Conservation (phyloP, 2,329 filamentous ascomycete genomes). For the Fusarium subtropicale region DNA sequence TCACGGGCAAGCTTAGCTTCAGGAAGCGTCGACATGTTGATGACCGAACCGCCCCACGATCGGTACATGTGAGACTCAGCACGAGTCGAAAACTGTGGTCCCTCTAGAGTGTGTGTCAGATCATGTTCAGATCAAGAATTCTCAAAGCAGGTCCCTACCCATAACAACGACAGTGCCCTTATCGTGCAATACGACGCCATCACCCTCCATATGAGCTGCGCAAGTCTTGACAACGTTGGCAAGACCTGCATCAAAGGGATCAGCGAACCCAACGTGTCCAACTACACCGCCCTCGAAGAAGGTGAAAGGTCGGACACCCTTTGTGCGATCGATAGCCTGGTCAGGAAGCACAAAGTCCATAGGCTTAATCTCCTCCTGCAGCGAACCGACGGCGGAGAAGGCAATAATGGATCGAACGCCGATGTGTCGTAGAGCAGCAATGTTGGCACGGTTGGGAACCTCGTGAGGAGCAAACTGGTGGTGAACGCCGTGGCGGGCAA, state of each 20-base stretch:
- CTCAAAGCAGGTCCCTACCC: constrained; percentile 61
- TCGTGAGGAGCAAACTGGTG: constrained; percentile 94
- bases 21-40: constrained; percentile 97
- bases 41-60: constrained; percentile 90
- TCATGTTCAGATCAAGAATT: constrained; percentile 18
- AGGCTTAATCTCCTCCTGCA: constrained; percentile 92
- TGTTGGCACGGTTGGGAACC: constrained; percentile 94
- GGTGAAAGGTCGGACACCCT: constrained; percentile 92
- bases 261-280: constrained; percentile 93
- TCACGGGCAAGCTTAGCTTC: constrained; percentile 97
- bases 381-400: constrained; percentile 92
- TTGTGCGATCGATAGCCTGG: constrained; percentile 97
- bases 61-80: constrained; percentile 97
- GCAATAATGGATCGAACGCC: constrained; percentile 93
- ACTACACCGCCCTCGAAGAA: constrained; percentile 96
- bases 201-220: constrained; percentile 80
- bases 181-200: constrained; percentile 86
- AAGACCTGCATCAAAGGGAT: constrained; percentile 87
- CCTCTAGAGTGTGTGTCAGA: constrained; percentile 68
- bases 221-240: constrained; percentile 82
- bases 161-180: constrained; percentile 91
- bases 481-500: constrained; percentile 89
- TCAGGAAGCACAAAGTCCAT: constrained; percentile 97
- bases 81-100: constrained; percentile 97
- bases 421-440: constrained; percentile 92